Conservation (phyloP, 2,329 filamentous ascomycete species). For the Paraphaeosphaeria minitans region DNA sequence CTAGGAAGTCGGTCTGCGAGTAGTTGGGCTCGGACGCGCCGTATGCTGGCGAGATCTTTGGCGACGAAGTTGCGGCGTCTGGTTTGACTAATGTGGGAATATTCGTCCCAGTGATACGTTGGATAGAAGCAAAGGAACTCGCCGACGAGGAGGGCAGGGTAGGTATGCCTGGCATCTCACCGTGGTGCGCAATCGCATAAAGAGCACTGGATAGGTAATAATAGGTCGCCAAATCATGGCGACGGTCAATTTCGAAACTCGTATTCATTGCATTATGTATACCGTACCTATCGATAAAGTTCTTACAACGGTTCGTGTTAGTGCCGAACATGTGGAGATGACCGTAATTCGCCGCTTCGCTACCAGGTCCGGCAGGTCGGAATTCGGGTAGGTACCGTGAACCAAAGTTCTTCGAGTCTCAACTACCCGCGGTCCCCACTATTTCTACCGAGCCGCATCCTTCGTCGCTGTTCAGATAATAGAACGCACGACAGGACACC, state of each 20-base stretch:
- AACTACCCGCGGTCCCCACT: background rate
- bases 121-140: constrained; percentile 10
- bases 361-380: background rate
- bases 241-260: no score
- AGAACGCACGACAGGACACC: background rate
- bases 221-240: no score
- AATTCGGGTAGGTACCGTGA: background rate
- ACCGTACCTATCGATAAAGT: no score
- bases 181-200: background rate
- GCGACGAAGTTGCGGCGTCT: constrained; percentile 12
- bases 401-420: background rate
- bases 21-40: constrained; percentile 12
- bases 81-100: constrained; percentile 12
- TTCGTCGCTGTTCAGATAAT: background rate
- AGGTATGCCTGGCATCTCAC: constrained; percentile 10
- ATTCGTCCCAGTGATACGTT: constrained; percentile 11
- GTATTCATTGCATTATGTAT: background rate
- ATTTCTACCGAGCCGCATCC: background rate
- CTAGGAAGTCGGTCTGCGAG: constrained; percentile 5
- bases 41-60: constrained; percentile 3
- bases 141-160: constrained; percentile 11
- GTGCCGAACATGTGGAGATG: background rate
- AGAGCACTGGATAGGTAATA: background rate
- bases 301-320: background rate
- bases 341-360: background rate